These are phyloP conservation scores for Fusarium xyrophilum DNA, from an alignment of 2,329 filamentous ascomycete genomes.

Conservation along the genomic window DNA sequence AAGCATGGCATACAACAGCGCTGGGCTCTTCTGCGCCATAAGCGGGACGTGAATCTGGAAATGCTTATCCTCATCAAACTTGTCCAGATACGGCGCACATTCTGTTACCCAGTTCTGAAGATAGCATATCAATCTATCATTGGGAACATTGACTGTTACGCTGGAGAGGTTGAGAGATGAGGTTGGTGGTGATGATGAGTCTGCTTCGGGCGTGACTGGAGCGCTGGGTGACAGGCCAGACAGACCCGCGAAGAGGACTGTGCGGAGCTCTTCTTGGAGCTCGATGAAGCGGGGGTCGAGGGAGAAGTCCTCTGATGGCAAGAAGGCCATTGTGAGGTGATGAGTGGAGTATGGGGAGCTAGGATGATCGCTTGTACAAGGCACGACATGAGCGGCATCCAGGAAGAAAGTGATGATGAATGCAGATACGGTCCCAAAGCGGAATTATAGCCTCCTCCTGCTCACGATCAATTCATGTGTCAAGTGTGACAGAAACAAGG, in stretches of 20 bases:
- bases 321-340: conserved; percentile 23
- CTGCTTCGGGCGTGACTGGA: conserved; percentile 41
- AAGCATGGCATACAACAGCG: conserved; percentile 58
- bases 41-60: conserved; percentile 60
- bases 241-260: conserved; percentile 49
- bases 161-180: conserved; percentile 40
- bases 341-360: not conserved
- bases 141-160: conserved; percentile 41
- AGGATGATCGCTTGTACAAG: not conserved
- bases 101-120: conserved; percentile 60
- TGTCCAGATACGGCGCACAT: conserved; percentile 59
- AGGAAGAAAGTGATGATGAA: not conserved
- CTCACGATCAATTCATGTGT: not conserved
- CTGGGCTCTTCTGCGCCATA: conserved; percentile 54
- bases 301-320: conserved; percentile 44
- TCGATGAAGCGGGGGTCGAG: conserved; percentile 52
- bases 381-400: not conserved
- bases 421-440: not conserved
- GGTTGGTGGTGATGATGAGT: conserved; percentile 12
- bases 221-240: conserved; percentile 39
- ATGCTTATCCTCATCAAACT: conserved; percentile 60
- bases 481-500: not conserved
- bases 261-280: conserved; percentile 53
- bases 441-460: conserved; percentile 9
- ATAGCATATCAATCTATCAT: conserved; percentile 42